A percentile compares a stretch with the other conserved stretches of the same genome.
These are phyloP conservation scores for Pseudozyma hubeiensis DNA, from an alignment of 1,284 basidiomycete genomes.

Conservation along the genomic window DNA sequence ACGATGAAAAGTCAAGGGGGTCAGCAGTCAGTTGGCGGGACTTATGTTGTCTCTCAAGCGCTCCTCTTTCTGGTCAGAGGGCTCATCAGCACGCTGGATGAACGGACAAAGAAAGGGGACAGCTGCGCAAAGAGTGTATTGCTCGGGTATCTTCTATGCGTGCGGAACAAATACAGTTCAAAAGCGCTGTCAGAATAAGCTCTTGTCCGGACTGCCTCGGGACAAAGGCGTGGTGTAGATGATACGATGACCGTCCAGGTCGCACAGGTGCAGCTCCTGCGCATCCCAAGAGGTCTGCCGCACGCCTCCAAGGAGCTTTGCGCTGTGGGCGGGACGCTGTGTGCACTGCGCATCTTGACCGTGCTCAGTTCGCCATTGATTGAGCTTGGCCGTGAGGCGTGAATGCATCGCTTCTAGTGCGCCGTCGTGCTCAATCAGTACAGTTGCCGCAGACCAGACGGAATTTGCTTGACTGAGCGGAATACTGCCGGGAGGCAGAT, in stretches of 20 bases:
- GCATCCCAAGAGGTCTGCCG: conserved; percentile 44
- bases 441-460: conserved; percentile 18
- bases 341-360: conserved; percentile 7
- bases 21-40: background rate
- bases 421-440: conserved; percentile 34
- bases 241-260: conserved; percentile 47
- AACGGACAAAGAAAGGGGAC: background rate
- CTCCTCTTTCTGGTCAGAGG: no score
- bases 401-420: conserved; percentile 34
- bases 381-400: conserved; percentile 26
- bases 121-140: conserved; percentile 19
- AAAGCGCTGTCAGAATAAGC: conserved; percentile 8
- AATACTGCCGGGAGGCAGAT: conserved; percentile 14
- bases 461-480: conserved; percentile 17
- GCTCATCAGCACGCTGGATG: no score
- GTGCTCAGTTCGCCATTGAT: conserved; percentile 32
- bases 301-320: conserved; percentile 27
- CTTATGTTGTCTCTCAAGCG: no score
- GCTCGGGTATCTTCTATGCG: conserved; percentile 31
- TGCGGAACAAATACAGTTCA: background rate
- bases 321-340: conserved; percentile 5
- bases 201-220: conserved; percentile 9
- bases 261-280: conserved; percentile 48
- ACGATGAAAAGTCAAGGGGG: background rate
- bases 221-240: conserved; percentile 36